Evolutionary conservation across 768 basidiomycete genomes (phyloP).

Genomic region (Lentinus tigrinus): DNA sequence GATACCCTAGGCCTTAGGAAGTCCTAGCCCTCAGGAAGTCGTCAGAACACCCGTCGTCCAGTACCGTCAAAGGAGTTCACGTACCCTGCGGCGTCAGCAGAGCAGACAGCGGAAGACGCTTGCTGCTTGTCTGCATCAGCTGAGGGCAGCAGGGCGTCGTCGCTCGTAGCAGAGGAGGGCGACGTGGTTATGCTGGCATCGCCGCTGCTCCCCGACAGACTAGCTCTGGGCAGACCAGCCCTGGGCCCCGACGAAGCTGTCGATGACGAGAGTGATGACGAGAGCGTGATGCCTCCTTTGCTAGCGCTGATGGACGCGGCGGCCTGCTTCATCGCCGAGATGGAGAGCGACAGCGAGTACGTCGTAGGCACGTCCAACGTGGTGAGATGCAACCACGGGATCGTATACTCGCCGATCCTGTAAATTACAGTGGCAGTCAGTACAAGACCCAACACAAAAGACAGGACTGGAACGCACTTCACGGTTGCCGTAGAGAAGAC

Average conservation of each 20-base stretch:
- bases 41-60: no score
- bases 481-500: conserved; percentile 47
- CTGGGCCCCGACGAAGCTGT: neutral
- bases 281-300: conserved; percentile 6
- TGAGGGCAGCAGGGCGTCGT: no score
- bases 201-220: neutral
- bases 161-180: no score
- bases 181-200: neutral
- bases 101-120: no score
- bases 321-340: conserved; percentile 7
- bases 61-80: no score
- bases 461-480: conserved; percentile 20
- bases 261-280: no score
- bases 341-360: conserved; percentile 33
- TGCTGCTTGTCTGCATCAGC: no score
- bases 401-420: conserved; percentile 53
- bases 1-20: neutral
- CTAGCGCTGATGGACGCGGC: conserved; percentile 10
- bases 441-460: neutral
- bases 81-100: no score
- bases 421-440: neutral
- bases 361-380: conserved; percentile 52
- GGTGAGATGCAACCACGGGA: conserved; percentile 64
- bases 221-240: neutral
- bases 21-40: no score